Percentiles rank a stretch among this genome's conserved stretches.
Conservation (phyloP, 164 flowering plant genomes). For the Echeveria elegans region DNA sequence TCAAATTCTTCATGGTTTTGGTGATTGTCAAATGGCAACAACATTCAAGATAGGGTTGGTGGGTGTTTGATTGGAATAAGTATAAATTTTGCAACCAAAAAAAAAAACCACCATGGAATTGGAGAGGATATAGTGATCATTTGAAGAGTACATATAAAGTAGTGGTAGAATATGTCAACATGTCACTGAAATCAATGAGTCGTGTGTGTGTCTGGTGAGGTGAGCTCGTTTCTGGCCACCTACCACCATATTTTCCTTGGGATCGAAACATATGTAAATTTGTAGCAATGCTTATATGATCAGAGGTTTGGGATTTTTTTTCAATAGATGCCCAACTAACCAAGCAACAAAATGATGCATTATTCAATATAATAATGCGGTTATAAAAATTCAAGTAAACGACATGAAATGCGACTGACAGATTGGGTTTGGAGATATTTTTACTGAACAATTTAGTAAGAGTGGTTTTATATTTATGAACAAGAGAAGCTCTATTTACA, state of each 20-base stretch:
- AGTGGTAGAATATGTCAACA: not conserved
- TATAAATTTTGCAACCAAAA: not conserved
- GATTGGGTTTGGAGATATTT: too few species aligned
- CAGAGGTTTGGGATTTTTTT: too few species aligned
- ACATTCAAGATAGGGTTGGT: not conserved
- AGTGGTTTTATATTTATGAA: too few species aligned
- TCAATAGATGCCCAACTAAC: too few species aligned
- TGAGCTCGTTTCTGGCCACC: conserved; percentile 1
- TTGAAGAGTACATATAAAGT: not conserved
- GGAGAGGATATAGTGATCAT: not conserved
- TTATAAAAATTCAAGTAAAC: too few species aligned
- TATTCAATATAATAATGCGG: too few species aligned
- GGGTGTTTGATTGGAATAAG: not conserved
- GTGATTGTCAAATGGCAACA: not conserved
- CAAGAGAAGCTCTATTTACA: not conserved
- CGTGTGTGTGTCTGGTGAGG: not conserved
- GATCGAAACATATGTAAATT: not conserved
- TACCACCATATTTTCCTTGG: not conserved
- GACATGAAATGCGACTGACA: too few species aligned
- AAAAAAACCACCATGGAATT: not conserved
- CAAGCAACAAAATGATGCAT: too few species aligned
- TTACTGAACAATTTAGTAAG: too few species aligned
- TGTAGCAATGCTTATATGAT: too few species aligned
- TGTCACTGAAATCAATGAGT: conserved; percentile 1
- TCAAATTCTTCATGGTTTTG: not conserved